A percentile compares a stretch with the other conserved stretches of the same genome.
These are phyloP conservation scores for Sonneratia alba DNA, from an alignment of 345 rosid species.

Conservation along the genomic window DNA sequence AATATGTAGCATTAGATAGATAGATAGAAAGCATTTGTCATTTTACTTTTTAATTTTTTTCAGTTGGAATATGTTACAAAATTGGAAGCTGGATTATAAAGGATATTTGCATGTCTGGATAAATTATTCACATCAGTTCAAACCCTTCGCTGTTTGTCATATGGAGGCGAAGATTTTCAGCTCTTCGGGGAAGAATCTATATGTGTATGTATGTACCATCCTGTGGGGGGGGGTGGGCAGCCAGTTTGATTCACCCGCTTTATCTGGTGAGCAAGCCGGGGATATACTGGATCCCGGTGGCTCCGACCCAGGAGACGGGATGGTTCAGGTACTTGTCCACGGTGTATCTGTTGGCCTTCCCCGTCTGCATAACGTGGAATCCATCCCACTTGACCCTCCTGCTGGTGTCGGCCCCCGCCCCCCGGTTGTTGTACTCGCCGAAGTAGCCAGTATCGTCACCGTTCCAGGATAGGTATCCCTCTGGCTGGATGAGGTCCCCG, in stretches of 20 bases:
- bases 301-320: conserved; percentile 26
- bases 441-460: conserved; percentile 28
- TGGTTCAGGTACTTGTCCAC: conserved; percentile 25
- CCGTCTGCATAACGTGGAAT: conserved; percentile 19
- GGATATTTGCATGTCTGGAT: not conserved
- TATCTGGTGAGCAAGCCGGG: not conserved
- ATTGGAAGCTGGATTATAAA: too few species aligned
- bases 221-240: too few species aligned
- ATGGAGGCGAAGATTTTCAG: too few species aligned
- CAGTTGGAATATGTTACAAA: too few species aligned
- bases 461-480: conserved; percentile 46
- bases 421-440: conserved; percentile 51
- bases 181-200: too few species aligned
- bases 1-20: too few species aligned
- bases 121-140: not conserved
- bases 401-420: conserved; percentile 44
- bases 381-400: conserved; percentile 49
- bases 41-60: too few species aligned
- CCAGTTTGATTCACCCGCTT: not conserved
- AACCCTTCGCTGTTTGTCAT: too few species aligned
- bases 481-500: conserved; percentile 55
- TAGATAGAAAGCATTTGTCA: too few species aligned
- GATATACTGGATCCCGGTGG: conserved; percentile 18
- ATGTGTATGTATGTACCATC: too few species aligned
- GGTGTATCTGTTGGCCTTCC: conserved; percentile 35